Percentiles rank a stretch among this genome's conserved stretches.
Conservation (phyloP, 2,329 filamentous ascomycete species). For the Penicillium hesseltinei region DNA sequence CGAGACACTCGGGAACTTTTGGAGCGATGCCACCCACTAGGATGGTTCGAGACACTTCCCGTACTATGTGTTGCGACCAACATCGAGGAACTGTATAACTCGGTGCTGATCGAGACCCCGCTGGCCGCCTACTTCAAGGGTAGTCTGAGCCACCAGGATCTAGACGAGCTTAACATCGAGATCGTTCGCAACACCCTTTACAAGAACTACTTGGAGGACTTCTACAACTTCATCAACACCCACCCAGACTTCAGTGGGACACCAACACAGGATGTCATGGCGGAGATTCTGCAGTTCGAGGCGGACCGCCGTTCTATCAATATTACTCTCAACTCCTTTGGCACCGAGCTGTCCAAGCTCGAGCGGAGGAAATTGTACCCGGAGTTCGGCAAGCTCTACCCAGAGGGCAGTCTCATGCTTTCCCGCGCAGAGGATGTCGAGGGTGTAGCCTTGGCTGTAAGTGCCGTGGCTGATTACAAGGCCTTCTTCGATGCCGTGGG, state of each 20-base stretch:
- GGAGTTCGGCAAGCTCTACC: constrained; percentile 83
- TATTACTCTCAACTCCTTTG: constrained; percentile 98
- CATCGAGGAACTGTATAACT: constrained; percentile 98
- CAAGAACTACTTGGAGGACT: constrained; percentile 99
- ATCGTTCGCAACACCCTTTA: constrained; percentile 98
- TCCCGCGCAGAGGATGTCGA: constrained; percentile 93
- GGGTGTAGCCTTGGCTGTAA: constrained; percentile 87
- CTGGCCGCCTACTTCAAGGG: constrained; percentile 97
- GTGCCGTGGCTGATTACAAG: constrained; percentile 92
- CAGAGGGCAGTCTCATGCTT: constrained; percentile 92
- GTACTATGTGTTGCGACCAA: constrained; percentile 97
- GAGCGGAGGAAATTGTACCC: constrained; percentile 97
- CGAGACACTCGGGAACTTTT: constrained; percentile 92
- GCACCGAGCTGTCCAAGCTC: constrained; percentile 88
- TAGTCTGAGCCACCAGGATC: constrained; percentile 89
- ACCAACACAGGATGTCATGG: constrained; percentile 91
- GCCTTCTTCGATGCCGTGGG: constrained; percentile 91
- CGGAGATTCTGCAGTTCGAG: constrained; percentile 93
- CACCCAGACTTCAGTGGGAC: constrained; percentile 82
- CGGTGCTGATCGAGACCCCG: constrained; percentile 92
- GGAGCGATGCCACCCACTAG: constrained; percentile 92
- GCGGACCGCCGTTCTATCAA: constrained; percentile 96
- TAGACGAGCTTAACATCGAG: constrained; percentile 98
- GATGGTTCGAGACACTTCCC: constrained; percentile 99
- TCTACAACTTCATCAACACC: constrained; percentile 89